Percentiles rank a stretch among this genome's conserved stretches.
Evolutionary conservation across 331 rosid genomes (phyloP).

Genomic region (Cydonia oblonga): DNA sequence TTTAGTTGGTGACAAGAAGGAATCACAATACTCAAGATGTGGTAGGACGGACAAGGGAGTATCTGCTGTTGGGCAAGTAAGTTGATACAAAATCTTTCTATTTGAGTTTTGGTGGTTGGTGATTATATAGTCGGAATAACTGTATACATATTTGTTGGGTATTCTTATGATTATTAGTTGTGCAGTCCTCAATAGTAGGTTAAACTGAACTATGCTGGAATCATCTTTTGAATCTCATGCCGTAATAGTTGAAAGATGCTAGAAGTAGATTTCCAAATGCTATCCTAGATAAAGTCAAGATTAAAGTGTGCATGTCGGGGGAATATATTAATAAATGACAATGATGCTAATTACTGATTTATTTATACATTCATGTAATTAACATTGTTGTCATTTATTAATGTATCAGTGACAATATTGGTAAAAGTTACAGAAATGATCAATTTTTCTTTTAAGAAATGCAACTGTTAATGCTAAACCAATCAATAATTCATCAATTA

Average conservation of each 20-base stretch:
- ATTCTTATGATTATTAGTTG: not conserved
- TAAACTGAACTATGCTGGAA: not conserved
- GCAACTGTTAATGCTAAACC: not conserved
- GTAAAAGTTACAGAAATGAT: too few species aligned
- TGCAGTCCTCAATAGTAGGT: not conserved
- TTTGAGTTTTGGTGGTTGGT: not conserved
- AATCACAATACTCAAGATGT: conserved; percentile 84
- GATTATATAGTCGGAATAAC: not conserved
- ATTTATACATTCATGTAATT: too few species aligned
- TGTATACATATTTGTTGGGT: not conserved
- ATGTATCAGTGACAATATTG: too few species aligned
- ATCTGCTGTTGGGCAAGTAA: conserved; percentile 94
- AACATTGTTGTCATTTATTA: too few species aligned
- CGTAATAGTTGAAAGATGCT: not conserved
- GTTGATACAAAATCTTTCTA: conserved; percentile 12
- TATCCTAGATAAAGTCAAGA: not conserved
- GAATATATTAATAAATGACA: not conserved
- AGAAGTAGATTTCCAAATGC: not conserved
- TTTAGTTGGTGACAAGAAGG: conserved; percentile 72
- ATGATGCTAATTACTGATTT: too few species aligned
- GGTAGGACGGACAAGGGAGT: conserved; percentile 97
- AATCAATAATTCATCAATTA: not conserved
- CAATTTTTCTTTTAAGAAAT: not conserved
- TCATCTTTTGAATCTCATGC: not conserved
- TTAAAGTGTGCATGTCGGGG: not conserved